Percentiles rank a stretch among this genome's conserved stretches.
phyloP scores from a whole-genome alignment of 352 stramenopile genomes.

The Pythium plurisporium region DNA sequence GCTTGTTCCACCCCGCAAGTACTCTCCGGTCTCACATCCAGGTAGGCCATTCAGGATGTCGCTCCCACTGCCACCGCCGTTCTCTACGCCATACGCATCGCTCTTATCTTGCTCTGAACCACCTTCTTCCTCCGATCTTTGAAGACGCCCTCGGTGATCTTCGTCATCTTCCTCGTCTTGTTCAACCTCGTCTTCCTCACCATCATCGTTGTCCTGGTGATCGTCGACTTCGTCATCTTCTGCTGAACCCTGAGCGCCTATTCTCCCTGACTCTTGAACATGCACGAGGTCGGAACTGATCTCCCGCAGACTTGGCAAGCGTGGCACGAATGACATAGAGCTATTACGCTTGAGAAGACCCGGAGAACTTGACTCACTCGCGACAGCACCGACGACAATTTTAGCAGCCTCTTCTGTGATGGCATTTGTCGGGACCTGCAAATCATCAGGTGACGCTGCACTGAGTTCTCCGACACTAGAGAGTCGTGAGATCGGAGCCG shows the following conservation, averaged over 20 bases:
- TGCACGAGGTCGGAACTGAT: background rate
- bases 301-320: slow-evolving; percentile 2
- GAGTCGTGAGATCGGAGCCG: background rate
- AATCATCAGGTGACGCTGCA: background rate
- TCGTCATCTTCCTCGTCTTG: slow-evolving; percentile 4
- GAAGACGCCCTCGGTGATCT: slow-evolving; percentile 1
- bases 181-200: slow-evolving; percentile 7
- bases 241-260: background rate
- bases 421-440: slow-evolving; percentile 2
- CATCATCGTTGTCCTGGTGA: background rate
- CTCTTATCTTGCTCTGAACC: no score
- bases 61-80: no score
- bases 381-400: background rate
- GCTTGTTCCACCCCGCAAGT: no score
- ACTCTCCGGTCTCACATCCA: no score
- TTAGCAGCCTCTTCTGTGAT: background rate
- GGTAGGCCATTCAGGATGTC: no score
- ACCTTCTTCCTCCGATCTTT: slow-evolving; percentile 1
- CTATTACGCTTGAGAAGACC: background rate
- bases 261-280: background rate
- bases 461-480: slow-evolving; percentile 2
- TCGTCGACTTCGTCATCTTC: background rate
- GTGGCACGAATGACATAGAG: slow-evolving; percentile 2
- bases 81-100: no score
- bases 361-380: background rate